phyloP scores from a whole-genome alignment of 768 basidiomycete species.

The Rhizopogon sp. region DNA sequence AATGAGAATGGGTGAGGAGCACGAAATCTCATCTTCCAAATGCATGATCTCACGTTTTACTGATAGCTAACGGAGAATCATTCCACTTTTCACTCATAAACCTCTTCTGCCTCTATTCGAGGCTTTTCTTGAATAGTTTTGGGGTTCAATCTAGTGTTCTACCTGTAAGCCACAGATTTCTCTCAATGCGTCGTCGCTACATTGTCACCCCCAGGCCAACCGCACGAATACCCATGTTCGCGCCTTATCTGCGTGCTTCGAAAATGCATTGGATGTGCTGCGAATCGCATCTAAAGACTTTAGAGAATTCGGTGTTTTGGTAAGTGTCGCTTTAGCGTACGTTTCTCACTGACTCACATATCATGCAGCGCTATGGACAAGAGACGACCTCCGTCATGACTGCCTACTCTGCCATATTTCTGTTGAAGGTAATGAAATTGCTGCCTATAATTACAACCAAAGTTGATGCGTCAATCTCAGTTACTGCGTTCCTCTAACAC shows the following conservation, averaged over 20 bases:
- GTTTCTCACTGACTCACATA: constrained; percentile 5
- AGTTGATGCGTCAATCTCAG: constrained; percentile 31
- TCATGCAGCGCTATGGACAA: constrained; percentile 69
- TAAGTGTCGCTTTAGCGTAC: constrained; percentile 27
- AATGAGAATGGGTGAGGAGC: constrained; percentile 57
- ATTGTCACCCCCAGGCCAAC: constrained; percentile 37
- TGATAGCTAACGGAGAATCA: constrained; percentile 59
- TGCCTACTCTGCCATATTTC: constrained; percentile 77
- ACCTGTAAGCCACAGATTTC: constrained; percentile 37
- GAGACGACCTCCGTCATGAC: constrained; percentile 84
- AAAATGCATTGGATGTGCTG: constrained; percentile 67
- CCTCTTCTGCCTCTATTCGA: constrained; percentile 73
- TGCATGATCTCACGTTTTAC: constrained; percentile 5
- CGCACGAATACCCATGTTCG: constrained; percentile 57
- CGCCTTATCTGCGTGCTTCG: constrained; percentile 67
- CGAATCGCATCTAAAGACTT: constrained; percentile 73
- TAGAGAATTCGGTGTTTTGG: constrained; percentile 67
- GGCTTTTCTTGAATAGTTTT: constrained; percentile 81
- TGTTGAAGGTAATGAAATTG: constrained; percentile 55
- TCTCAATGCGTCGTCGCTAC: background rate
- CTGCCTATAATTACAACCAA: background rate
- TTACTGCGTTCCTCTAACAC: constrained; percentile 64
- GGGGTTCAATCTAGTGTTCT: constrained; percentile 63
- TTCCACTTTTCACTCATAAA: constrained; percentile 75
- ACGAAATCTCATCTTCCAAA: background rate